Percentiles rank a stretch among this genome's conserved stretches.
phyloP scores from a whole-genome alignment of 2,329 filamentous ascomycete genomes.

The Neofusicoccum umdonicola region DNA sequence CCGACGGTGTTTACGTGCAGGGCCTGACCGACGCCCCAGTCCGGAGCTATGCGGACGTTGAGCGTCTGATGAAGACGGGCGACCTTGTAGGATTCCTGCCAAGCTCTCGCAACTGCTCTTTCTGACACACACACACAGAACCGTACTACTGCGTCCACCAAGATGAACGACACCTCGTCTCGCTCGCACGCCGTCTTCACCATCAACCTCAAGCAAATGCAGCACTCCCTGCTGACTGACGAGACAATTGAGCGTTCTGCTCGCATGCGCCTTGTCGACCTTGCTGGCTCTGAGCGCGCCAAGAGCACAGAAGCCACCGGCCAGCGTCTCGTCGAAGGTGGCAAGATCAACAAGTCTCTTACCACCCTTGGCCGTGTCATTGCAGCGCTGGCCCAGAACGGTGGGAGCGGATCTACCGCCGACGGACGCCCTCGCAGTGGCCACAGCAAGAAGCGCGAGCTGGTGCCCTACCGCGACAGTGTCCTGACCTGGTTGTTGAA shows the following conservation, averaged over 20 bases:
- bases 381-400: constrained; percentile 66
- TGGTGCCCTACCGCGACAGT: constrained; percentile 92
- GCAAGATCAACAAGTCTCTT: constrained; percentile 98
- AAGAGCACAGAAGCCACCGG: constrained; percentile 95
- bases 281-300: constrained; percentile 91
- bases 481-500: constrained; percentile 84
- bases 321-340: constrained; percentile 84
- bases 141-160: constrained; percentile 87
- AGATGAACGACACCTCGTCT: constrained; percentile 99
- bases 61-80: constrained; percentile 86
- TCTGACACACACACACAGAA: constrained; percentile 45
- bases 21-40: constrained; percentile 93
- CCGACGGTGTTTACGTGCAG: constrained; percentile 94
- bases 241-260: constrained; percentile 94
- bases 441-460: constrained; percentile 52
- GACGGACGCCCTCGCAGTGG: constrained; percentile 58
- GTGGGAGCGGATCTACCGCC: background rate
- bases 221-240: constrained; percentile 95
- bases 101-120: background rate
- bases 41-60: constrained; percentile 79
- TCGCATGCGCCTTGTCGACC: constrained; percentile 89
- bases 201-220: constrained; percentile 96
- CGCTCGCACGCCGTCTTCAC: constrained; percentile 97
- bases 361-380: constrained; percentile 95
- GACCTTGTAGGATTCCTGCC: constrained; percentile 54